Evolutionary conservation across 441 rosid species (phyloP), one percentile per base, ranked within the genome.

Genomic region (Brassica balearica): DNA sequence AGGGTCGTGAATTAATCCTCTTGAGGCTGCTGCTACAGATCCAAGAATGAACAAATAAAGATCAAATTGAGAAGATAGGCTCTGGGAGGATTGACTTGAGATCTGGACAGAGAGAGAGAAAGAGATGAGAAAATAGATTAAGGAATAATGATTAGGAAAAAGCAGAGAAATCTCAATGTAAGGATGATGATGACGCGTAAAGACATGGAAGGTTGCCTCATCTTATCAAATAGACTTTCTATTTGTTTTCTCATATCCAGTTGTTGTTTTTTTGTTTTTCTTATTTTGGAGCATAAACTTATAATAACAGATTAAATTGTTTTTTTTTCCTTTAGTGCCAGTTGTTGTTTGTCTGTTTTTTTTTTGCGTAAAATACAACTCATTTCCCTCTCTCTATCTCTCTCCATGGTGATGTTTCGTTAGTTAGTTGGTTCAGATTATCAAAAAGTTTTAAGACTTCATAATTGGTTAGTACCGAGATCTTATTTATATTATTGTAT

Each of bases 181-280:
- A 72, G 77, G 69, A 78, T 72, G 73, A 60, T 14, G 81, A 78
- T 78, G 72, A 78, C 77, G 77, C 72, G 72, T 72, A 78, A 72
- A 36, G 77, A 59, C 41, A 67, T 66, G 46, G 43, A 72, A 59
- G 68, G 62, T 3, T 72, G 64, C 66, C 61, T 72, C 81, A 78
- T 78, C 69, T 67, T 73, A 72, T 48, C 69, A 67, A 78, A 78
- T 73, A 67, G 48, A 67, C 32, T 29, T 34, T 78, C 72, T 78
- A n/a, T 77, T 65, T 71, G 80, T 77, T 71, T 72, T 72, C 34
- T 12, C 56, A 72, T 78, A 72, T 78, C 58, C 43, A 36, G 77
- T 78, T 78, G 2, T 65, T 73, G 22, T 53, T 72, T 9, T 25
- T 71, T 65, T 65, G 14, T 66, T 60, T 70, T 29, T 77, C 15